Percentiles rank a stretch among this genome's conserved stretches.
phyloP scores from a whole-genome alignment of 2,329 filamentous ascomycete genomes.

The Diaporthe australafricana region DNA sequence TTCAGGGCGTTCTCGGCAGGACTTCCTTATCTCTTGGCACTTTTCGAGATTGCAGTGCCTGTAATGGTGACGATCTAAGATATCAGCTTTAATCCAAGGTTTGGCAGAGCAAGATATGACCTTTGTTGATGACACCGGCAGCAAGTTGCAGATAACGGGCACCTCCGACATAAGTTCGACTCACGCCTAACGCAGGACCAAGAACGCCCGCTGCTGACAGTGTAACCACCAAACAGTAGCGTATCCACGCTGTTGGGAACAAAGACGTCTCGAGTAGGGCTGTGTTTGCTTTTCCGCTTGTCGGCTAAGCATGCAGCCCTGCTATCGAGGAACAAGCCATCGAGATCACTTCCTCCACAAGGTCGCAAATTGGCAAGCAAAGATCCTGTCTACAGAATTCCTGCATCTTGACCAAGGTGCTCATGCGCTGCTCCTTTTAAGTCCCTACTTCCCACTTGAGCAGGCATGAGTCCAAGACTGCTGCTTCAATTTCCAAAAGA shows the following conservation, averaged over 20 bases:
- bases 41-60: slow-evolving; percentile 11
- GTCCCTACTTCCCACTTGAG: too few relatives aligned
- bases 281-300: not conserved
- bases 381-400: too few relatives aligned
- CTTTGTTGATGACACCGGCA: slow-evolving; percentile 6
- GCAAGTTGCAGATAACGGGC: not conserved
- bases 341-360: not conserved
- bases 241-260: slow-evolving; percentile 13
- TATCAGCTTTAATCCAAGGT: not conserved
- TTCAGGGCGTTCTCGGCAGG: not conserved
- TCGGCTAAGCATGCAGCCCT: not conserved
- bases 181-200: not conserved
- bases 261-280: not conserved
- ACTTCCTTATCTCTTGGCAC: slow-evolving; percentile 36
- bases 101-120: slow-evolving; percentile 9
- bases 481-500: too few relatives aligned
- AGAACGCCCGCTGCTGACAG: slow-evolving; percentile 11
- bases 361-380: too few relatives aligned
- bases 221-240: slow-evolving; percentile 15
- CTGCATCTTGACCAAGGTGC: too few relatives aligned
- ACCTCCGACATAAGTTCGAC: slow-evolving; percentile 14
- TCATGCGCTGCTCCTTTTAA: too few relatives aligned
- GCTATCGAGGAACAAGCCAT: not conserved
- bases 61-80: not conserved
- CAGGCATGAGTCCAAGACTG: too few relatives aligned